These are phyloP conservation scores for Magnusiomyces tetraspermus DNA, from an alignment of 1,139 yeast species.

Conservation along the genomic window DNA sequence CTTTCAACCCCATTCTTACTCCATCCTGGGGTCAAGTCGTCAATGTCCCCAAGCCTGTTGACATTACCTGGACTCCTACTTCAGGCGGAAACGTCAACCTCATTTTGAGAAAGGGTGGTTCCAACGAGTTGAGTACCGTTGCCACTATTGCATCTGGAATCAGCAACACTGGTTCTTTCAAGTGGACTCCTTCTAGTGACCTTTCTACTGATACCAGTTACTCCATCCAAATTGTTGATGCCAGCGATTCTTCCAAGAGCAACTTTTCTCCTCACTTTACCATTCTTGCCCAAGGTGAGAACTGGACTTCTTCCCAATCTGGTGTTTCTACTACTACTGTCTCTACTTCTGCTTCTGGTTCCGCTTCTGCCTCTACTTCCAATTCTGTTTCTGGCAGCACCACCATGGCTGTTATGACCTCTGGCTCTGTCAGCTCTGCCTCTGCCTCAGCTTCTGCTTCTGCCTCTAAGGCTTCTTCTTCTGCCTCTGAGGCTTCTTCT, in stretches of 20 bases:
- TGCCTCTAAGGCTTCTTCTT: conserved; percentile 16
- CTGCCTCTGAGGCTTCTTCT: conserved; percentile 14
- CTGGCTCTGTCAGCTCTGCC: conserved; percentile 14
- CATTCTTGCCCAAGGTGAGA: conserved; percentile 23
- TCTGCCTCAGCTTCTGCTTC: conserved; percentile 17
- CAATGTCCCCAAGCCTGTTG: conserved; percentile 21
- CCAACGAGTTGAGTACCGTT: conserved; percentile 21
- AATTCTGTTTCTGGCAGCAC: conserved; percentile 16
- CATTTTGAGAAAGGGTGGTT: conserved; percentile 25
- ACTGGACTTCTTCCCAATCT: conserved; percentile 19
- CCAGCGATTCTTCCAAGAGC: conserved; percentile 10
- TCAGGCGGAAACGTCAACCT: conserved; percentile 25
- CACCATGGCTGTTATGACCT: conserved; percentile 8
- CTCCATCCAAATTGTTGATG: conserved; percentile 29
- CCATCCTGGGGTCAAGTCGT: conserved; percentile 27
- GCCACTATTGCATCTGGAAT: conserved; percentile 25
- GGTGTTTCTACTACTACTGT: conserved; percentile 21
- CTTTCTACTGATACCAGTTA: conserved; percentile 24
- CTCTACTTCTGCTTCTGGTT: conserved; percentile 15
- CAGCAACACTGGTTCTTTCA: conserved; percentile 26
- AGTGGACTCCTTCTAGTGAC: conserved; percentile 25
- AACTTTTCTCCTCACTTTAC: conserved; percentile 31
- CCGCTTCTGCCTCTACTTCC: conserved; percentile 15
- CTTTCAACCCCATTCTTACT: conserved; percentile 22
- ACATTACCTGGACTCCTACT: conserved; percentile 28